Conservation (phyloP, 495 filamentous ascomycete genomes). For the Penicillium coffeae region DNA sequence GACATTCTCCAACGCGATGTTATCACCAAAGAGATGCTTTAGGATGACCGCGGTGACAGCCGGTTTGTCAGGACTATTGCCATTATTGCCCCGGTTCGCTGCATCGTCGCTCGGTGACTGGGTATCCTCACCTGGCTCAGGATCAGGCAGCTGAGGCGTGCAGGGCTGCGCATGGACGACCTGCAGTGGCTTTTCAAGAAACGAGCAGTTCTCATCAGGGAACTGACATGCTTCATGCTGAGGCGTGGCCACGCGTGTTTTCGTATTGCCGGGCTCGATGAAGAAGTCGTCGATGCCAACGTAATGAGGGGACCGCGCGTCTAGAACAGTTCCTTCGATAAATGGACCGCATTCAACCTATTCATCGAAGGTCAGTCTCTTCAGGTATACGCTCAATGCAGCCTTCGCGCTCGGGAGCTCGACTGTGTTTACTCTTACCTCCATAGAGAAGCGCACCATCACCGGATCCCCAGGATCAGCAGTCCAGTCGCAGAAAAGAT, state of each 20-base stretch:
- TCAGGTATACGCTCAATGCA: neutral
- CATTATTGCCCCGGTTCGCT: neutral
- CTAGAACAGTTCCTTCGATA: neutral
- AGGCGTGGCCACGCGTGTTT: too few species aligned
- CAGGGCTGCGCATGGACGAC: neutral
- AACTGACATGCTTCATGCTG: too few species aligned
- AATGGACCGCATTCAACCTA: neutral
- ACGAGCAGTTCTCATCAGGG: neutral
- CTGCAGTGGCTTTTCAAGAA: neutral
- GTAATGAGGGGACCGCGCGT: neutral
- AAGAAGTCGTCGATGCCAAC: neutral
- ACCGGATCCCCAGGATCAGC: constrained; percentile 25
- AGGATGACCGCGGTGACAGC: neutral
- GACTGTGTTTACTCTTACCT: constrained; percentile 23
- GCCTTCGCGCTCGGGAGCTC: neutral
- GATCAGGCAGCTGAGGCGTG: too few species aligned
- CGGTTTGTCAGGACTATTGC: neutral
- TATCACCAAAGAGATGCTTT: neutral
- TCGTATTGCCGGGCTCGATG: neutral
- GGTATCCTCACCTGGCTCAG: too few species aligned
- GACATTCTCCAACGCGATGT: neutral
- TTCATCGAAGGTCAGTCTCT: neutral
- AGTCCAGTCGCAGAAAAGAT: constrained; percentile 32
- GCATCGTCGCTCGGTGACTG: neutral
- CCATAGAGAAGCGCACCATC: constrained; percentile 26